These are phyloP conservation scores for Termitomyces sp. DNA, from an alignment of 768 basidiomycete genomes.

Conservation along the genomic window DNA sequence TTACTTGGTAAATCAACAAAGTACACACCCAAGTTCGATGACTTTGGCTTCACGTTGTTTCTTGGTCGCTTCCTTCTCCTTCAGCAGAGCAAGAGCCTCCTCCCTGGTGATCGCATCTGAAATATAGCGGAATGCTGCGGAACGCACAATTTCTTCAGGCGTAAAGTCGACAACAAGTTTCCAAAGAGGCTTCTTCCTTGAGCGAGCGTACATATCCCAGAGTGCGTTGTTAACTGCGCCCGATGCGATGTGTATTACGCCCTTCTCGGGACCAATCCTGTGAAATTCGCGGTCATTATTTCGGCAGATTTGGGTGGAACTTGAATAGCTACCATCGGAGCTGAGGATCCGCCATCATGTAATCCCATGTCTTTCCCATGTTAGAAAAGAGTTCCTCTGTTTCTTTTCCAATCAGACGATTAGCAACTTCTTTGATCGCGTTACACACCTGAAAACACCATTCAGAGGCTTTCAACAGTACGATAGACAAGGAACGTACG, in stretches of 20 bases:
- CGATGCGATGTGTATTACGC: slow-evolving; percentile 88
- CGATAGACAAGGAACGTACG: slow-evolving; percentile 34
- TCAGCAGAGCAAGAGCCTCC: slow-evolving; percentile 82
- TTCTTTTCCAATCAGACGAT: slow-evolving; percentile 78
- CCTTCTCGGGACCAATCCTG: slow-evolving; percentile 93
- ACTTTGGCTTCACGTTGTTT: slow-evolving; percentile 76
- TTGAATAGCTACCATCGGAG: slow-evolving; percentile 64
- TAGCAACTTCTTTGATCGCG: slow-evolving; percentile 76
- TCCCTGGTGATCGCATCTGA: slow-evolving; percentile 90
- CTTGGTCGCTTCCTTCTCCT: slow-evolving; percentile 72
- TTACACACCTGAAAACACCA: slow-evolving; percentile 58
- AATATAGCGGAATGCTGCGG: slow-evolving; percentile 85
- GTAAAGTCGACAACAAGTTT: slow-evolving; percentile 91
- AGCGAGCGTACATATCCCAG: slow-evolving; percentile 90
- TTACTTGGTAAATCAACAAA: not conserved
- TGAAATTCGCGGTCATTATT: not conserved
- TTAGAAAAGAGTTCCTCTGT: slow-evolving; percentile 78
- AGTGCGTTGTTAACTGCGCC: slow-evolving; percentile 89
- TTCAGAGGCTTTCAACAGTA: not conserved
- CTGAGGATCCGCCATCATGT: slow-evolving; percentile 84
- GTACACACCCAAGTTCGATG: slow-evolving; percentile 54
- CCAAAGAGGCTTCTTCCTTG: slow-evolving; percentile 85
- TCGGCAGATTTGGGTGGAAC: not conserved
- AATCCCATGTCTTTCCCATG: slow-evolving; percentile 92
- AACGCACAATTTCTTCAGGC: slow-evolving; percentile 74